phyloP scores from a whole-genome alignment of 1,139 yeast species.

The Lodderomyces elongisporus region DNA sequence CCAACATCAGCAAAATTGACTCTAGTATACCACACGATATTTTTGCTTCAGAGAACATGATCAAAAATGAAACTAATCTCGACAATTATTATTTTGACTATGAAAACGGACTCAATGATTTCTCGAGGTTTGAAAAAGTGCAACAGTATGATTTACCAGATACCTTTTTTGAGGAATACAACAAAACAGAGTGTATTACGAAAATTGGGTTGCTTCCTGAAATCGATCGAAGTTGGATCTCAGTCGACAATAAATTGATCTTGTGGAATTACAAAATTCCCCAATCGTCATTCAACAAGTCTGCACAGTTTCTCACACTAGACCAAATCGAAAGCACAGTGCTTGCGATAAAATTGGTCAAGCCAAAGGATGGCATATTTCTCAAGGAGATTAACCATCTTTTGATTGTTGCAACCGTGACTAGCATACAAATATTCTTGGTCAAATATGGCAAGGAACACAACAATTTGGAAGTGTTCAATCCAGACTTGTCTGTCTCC shows the following conservation, averaged over 20 bases:
- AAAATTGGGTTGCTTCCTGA: conserved; percentile 84
- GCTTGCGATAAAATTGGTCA: conserved; percentile 66
- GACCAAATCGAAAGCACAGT: conserved; percentile 82
- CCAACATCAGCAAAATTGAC: conserved; percentile 42
- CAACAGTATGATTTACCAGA: conserved; percentile 76
- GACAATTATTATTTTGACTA: conserved; percentile 43
- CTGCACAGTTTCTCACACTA: conserved; percentile 69
- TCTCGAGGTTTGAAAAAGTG: conserved; percentile 75
- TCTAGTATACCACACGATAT: conserved; percentile 44
- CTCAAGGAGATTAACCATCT: conserved; percentile 70
- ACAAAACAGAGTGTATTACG: conserved; percentile 55
- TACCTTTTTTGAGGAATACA: conserved; percentile 70
- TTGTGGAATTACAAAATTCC: conserved; percentile 77
- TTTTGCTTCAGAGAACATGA: conserved; percentile 35
- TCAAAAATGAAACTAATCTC: conserved; percentile 34
- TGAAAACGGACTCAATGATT: conserved; percentile 42
- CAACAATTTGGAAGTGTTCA: conserved; percentile 64
- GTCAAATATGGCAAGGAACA: conserved; percentile 50
- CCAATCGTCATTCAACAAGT: conserved; percentile 42
- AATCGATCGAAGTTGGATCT: conserved; percentile 81
- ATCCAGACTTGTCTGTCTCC: conserved; percentile 78
- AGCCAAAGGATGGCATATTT: conserved; percentile 77
- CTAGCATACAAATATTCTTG: conserved; percentile 73
- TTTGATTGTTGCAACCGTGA: conserved; percentile 73
- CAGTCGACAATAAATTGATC: conserved; percentile 74